phyloP scores from a whole-genome alignment of 768 basidiomycete species.

The Hygrocybe coccinea region DNA sequence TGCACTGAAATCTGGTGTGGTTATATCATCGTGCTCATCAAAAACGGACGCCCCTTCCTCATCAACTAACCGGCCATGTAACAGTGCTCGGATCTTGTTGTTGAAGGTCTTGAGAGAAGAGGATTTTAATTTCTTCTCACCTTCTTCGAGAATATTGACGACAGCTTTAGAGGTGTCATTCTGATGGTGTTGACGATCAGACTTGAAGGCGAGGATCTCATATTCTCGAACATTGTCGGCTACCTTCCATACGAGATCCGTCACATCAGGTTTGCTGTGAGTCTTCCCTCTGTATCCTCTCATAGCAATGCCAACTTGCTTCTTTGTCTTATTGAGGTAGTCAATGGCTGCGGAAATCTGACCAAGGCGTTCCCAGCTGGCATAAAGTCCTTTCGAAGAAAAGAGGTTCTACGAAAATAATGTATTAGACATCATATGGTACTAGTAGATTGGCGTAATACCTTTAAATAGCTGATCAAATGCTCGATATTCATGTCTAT shows the following conservation, averaged over 20 bases:
- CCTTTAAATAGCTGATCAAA: too few species aligned
- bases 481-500: too few species aligned
- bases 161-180: too few species aligned
- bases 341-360: slow-evolving; percentile 28
- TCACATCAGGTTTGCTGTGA: slow-evolving; percentile 18
- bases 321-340: slow-evolving; percentile 25
- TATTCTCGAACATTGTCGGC: not conserved
- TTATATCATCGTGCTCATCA: not conserved
- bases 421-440: too few species aligned
- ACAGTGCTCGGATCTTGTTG: not conserved
- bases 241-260: not conserved
- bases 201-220: not conserved
- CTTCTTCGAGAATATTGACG: too few species aligned
- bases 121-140: not conserved
- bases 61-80: not conserved
- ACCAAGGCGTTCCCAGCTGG: slow-evolving; percentile 28
- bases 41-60: not conserved
- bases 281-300: slow-evolving; percentile 22
- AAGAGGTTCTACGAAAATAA: slow-evolving; percentile 1
- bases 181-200: too few species aligned
- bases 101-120: slow-evolving; percentile 5
- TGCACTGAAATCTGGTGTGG: not conserved
- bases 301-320: slow-evolving; percentile 22
- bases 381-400: slow-evolving; percentile 28
- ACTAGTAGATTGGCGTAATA: too few species aligned